Conservation (phyloP, 352 stramenopile genomes). For the Phytophthora cajani region DNA sequence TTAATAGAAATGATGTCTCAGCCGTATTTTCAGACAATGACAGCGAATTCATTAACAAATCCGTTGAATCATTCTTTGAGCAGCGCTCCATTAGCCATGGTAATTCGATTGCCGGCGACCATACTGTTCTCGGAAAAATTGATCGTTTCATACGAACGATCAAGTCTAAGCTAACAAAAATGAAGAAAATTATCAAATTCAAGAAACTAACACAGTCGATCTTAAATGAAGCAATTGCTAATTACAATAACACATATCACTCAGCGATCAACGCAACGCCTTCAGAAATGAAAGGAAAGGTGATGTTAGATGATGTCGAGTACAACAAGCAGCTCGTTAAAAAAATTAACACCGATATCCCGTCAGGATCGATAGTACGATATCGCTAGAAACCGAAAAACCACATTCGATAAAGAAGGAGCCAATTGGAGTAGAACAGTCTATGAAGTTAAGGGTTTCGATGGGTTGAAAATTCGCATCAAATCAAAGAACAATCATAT, state of each 20-base stretch:
- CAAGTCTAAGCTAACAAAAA: slow-evolving; percentile 25
- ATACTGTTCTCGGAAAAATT: slow-evolving; percentile 32
- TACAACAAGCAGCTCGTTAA: too few species aligned
- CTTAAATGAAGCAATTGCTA: slow-evolving; percentile 16
- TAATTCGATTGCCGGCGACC: slow-evolving; percentile 30
- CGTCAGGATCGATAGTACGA: not conserved
- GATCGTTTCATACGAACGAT: slow-evolving; percentile 39
- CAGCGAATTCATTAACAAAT: slow-evolving; percentile 22
- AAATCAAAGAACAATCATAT: not conserved
- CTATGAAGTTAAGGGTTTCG: not conserved
- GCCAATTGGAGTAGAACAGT: too few species aligned
- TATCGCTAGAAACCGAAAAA: not conserved
- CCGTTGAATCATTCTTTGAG: not conserved
- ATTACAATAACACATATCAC: slow-evolving; percentile 17
- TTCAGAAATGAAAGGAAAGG: too few species aligned
- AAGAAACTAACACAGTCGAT: not conserved
- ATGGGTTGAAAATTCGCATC: not conserved
- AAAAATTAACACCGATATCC: too few species aligned
- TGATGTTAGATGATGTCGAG: too few species aligned
- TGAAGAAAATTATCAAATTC: slow-evolving; percentile 20
- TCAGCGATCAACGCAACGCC: too few species aligned
- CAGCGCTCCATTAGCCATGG: not conserved
- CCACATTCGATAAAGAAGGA: not conserved
- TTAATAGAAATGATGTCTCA: slow-evolving; percentile 13
- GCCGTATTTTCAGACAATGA: slow-evolving; percentile 17